Evolutionary conservation across 1,284 basidiomycete species (phyloP), one percentile per base, ranked within the genome.

Genomic region (Clitocybe nebularis): DNA sequence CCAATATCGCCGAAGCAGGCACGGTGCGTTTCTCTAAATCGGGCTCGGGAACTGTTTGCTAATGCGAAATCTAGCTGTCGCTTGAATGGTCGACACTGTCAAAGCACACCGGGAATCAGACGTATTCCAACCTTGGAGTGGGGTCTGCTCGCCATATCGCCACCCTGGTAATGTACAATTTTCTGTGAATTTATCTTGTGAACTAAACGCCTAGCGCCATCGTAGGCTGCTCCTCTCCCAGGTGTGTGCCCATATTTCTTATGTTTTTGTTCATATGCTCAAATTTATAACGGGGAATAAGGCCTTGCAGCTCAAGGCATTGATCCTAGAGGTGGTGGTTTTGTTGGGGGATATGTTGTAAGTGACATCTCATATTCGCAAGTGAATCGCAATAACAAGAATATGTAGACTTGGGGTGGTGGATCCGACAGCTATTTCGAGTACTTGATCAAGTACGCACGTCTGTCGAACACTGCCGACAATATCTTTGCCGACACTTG

Each of bases 391-490:
- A n/a, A n/a, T n/a, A n/a, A n/a, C n/a, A n/a, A n/a, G n/a, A n/a
- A n/a, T n/a, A n/a, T n/a, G n/a, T 41, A 85, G 82, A 71, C 76
- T 1, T 84, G 82, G 81, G 81, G 82, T 22, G 75, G 75, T 35
- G 80, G 79, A 16, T 75, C 76, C 0, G 71, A 86, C 58, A 84
- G 81, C 43, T 88, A 81, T 62, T 80, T 84, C 48, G 86, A 89
- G 58, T 88, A 88, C 54, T 69, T 87, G 36, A 77, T 86, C 70
- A 88, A 88, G 57, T 81, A 84, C 47, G 63, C 83, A 2, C 77
- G 82, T 13, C 64, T 87, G 8, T 77, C 75, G 10, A 84, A 83
- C 61, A 81, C 77, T 8, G 54, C 75, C 35, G 74, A 87, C 53
- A 65, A 68, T 41, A 55, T 75, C 10, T 87, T 79, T 50, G 73